These are phyloP conservation scores for Aurifilum marmelostoma DNA, from an alignment of 2,329 filamentous ascomycete genomes.

Conservation along the genomic window DNA sequence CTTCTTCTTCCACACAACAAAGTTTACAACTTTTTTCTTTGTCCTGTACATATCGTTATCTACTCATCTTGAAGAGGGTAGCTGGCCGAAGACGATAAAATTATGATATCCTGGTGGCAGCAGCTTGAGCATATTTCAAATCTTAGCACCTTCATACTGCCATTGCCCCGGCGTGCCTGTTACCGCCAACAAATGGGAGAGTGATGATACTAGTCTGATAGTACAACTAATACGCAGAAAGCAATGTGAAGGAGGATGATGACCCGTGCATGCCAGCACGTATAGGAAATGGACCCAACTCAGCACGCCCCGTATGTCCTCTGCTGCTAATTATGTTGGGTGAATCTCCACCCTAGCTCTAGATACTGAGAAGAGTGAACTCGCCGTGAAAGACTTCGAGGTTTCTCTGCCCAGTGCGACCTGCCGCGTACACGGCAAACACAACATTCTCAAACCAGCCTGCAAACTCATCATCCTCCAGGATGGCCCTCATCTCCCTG, in stretches of 20 bases:
- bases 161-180: not conserved
- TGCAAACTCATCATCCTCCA: conserved; percentile 13
- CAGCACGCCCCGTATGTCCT: not conserved
- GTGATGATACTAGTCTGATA: not conserved
- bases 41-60: conserved; percentile 16
- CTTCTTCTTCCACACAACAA: conserved; percentile 11
- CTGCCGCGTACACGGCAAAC: conserved; percentile 8
- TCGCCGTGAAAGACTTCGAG: conserved; percentile 8
- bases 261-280: not conserved
- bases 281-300: not conserved
- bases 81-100: conserved; percentile 20
- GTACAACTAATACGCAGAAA: not conserved
- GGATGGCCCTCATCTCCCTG: conserved; percentile 6
- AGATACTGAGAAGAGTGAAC: not conserved
- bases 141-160: conserved; percentile 1
- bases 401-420: not conserved
- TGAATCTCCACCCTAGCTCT: not conserved
- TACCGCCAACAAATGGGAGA: not conserved
- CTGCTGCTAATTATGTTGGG: not conserved
- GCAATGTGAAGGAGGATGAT: not conserved
- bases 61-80: conserved; percentile 20
- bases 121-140: not conserved
- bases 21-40: not conserved
- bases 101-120: conserved; percentile 18
- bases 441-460: conserved; percentile 15